Percentiles rank a stretch among this genome's conserved stretches.
Evolutionary conservation across 2,329 filamentous ascomycete species (phyloP).

Genomic region (Clarireedia paspali): DNA sequence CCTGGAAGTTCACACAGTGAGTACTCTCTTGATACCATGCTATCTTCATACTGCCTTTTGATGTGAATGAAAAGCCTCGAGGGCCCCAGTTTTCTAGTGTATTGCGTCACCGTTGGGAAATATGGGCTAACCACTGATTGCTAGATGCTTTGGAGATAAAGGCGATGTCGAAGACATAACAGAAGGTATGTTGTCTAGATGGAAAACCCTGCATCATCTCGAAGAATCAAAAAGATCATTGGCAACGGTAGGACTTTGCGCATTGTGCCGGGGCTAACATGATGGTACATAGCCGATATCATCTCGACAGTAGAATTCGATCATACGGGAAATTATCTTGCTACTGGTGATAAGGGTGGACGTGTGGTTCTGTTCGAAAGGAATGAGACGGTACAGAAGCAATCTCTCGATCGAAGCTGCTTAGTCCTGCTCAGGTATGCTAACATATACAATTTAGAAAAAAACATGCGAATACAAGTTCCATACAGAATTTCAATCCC

Average conservation of each 20-base stretch:
- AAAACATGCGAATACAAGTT: constrained; percentile 99
- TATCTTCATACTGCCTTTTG: neutral
- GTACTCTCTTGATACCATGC: constrained; percentile 14
- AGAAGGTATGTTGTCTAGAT: constrained; percentile 23
- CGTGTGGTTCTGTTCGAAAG: constrained; percentile 81
- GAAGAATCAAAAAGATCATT: neutral
- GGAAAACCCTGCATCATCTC: neutral
- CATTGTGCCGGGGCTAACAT: constrained; percentile 12
- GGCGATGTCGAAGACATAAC: constrained; percentile 74
- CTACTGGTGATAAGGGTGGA: constrained; percentile 84
- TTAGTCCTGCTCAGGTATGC: constrained; percentile 12
- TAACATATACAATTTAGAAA: constrained; percentile 56
- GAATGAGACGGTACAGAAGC: constrained; percentile 74
- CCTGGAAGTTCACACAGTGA: constrained; percentile 98
- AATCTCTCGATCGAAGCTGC: neutral
- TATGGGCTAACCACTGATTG: constrained; percentile 20
- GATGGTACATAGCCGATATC: constrained; percentile 60
- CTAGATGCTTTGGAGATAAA: constrained; percentile 98
- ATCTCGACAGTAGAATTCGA: constrained; percentile 89
- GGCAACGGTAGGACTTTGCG: neutral
- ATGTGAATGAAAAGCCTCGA: neutral
- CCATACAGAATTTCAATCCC: constrained; percentile 98
- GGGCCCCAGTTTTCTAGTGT: neutral
- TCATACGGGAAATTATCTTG: constrained; percentile 82
- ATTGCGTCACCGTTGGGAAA: constrained; percentile 1